Percentiles rank a stretch among this genome's conserved stretches.
phyloP scores from a whole-genome alignment of 148 eudicot species.

The Vaccinium darrowii region DNA sequence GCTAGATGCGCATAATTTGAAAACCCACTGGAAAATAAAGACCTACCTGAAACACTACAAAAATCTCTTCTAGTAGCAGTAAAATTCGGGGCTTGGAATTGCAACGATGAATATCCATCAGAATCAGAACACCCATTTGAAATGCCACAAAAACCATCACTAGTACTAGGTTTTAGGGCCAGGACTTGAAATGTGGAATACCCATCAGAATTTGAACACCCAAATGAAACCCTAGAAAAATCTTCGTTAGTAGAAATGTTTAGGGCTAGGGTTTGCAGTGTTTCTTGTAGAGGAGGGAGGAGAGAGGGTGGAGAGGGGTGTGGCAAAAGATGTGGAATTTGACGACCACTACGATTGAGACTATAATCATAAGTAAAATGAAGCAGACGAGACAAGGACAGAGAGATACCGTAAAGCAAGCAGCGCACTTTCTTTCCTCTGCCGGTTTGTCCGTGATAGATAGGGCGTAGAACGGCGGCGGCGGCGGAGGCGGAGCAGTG shows the following conservation, averaged over 20 bases:
- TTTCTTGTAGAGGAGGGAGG: constrained; percentile 43
- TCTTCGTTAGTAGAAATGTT: not conserved
- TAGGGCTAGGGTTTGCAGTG: constrained; percentile 38
- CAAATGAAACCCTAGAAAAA: not conserved
- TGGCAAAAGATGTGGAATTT: constrained; percentile 55
- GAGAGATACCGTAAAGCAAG: constrained; percentile 46
- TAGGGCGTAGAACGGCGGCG: constrained; percentile 18
- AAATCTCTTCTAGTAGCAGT: constrained; percentile 20
- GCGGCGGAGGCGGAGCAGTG: constrained; percentile 23
- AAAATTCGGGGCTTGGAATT: not conserved
- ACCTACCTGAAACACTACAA: constrained; percentile 12
- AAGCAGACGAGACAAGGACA: constrained; percentile 68
- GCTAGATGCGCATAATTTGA: not conserved
- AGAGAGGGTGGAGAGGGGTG: constrained; percentile 48
- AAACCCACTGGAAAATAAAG: not conserved
- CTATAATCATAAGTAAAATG: constrained; percentile 38
- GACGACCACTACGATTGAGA: constrained; percentile 35
- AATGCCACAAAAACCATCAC: constrained; percentile 13
- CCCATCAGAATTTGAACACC: not conserved
- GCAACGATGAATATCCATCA: constrained; percentile 12
- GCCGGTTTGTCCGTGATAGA: constrained; percentile 23
- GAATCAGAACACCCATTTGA: constrained; percentile 23
- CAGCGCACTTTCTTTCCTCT: constrained; percentile 20
- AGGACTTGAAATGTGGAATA: not conserved
- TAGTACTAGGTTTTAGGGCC: not conserved